These are phyloP conservation scores for Trichocomaceae sp. DNA, from an alignment of 2,329 filamentous ascomycete species.

Conservation along the genomic window DNA sequence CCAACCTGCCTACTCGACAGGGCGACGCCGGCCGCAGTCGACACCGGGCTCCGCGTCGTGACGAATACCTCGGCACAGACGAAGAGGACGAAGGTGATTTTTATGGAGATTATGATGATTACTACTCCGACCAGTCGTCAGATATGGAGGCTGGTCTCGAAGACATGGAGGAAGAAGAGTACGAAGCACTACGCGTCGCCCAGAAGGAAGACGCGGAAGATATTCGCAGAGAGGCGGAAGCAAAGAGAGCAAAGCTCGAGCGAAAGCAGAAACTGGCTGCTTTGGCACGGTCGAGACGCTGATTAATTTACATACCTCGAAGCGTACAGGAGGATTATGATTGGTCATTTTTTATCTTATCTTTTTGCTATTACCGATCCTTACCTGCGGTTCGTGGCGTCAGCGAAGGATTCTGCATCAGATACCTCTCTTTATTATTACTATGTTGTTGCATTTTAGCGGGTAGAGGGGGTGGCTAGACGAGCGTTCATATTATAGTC, in stretches of 20 bases:
- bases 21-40: conserved; percentile 21
- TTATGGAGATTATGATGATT: conserved; percentile 35
- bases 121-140: conserved; percentile 41
- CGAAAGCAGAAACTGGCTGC: conserved; percentile 37
- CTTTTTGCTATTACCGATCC: not conserved
- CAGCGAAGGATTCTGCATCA: conserved; percentile 15
- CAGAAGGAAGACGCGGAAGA: conserved; percentile 44
- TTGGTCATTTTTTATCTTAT: not conserved
- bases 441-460: conserved; percentile 13
- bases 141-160: conserved; percentile 47
- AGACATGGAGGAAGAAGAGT: conserved; percentile 43
- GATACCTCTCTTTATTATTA: conserved; percentile 7
- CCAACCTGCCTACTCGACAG: conserved; percentile 28
- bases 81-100: conserved; percentile 43
- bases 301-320: conserved; percentile 3
- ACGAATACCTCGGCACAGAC: conserved; percentile 43
- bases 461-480: conserved; percentile 9
- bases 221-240: conserved; percentile 34
- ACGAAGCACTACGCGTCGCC: conserved; percentile 34
- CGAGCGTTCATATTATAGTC: not conserved
- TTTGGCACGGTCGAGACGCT: conserved; percentile 31
- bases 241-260: conserved; percentile 43
- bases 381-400: conserved; percentile 19
- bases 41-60: conserved; percentile 25
- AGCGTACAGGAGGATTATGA: no score